Conservation (phyloP, 2,329 filamentous ascomycete genomes). For the Diaporthe caulivora region DNA sequence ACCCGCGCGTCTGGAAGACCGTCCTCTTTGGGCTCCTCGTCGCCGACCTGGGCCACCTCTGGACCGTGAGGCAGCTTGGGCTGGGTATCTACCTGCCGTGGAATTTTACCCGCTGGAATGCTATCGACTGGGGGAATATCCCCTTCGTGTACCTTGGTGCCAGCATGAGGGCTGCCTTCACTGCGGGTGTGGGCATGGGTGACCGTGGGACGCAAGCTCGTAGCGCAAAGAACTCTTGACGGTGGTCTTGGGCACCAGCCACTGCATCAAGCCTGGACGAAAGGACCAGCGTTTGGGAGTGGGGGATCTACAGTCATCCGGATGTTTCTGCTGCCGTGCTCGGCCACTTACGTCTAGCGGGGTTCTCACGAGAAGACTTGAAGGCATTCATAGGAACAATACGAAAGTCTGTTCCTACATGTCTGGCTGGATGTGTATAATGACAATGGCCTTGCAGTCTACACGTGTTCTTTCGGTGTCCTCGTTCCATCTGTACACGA, state of each 20-base stretch:
- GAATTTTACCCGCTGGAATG: slow-evolving; percentile 72
- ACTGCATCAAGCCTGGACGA: not conserved
- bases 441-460: not conserved
- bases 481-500: fast-evolving
- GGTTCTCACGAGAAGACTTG: too few relatives aligned
- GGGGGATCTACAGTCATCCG: not conserved
- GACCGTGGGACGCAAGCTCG: slow-evolving; percentile 41
- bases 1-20: slow-evolving; percentile 77
- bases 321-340: fast-evolving
- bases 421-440: not conserved
- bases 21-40: slow-evolving; percentile 76
- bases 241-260: not conserved
- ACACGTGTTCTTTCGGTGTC: not conserved
- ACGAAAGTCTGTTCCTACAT: not conserved
- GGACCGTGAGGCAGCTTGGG: slow-evolving; percentile 72
- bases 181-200: slow-evolving; percentile 67
- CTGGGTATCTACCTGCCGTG: slow-evolving; percentile 68
- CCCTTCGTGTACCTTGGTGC: slow-evolving; percentile 78
- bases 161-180: slow-evolving; percentile 68
- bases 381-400: fast-evolving
- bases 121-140: slow-evolving; percentile 77
- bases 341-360: not conserved
- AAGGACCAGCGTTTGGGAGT: not conserved
- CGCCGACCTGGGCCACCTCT: slow-evolving; percentile 83
- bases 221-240: slow-evolving; percentile 24